phyloP scores from a whole-genome alignment of 1,284 basidiomycete species.

The Moniliophthora roreri region DNA sequence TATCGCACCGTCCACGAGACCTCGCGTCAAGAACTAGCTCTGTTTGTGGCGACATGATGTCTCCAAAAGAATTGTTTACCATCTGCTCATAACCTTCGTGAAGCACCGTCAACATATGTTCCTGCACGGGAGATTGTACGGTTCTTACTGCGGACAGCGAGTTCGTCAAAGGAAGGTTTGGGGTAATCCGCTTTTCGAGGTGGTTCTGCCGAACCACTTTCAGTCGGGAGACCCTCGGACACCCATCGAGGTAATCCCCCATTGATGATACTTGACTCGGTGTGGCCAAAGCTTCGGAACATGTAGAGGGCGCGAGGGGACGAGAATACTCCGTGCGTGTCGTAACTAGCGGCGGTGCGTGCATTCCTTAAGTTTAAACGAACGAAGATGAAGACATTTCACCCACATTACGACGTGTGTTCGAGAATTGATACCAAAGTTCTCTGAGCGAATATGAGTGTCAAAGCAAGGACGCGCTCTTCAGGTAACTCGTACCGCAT shows the following conservation, averaged over 20 bases:
- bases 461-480: background rate
- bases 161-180: slow-evolving; percentile 47
- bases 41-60: slow-evolving; percentile 43
- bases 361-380: background rate
- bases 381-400: no score
- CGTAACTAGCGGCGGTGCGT: slow-evolving; percentile 59
- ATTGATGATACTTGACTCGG: slow-evolving; percentile 82
- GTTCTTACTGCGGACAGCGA: slow-evolving; percentile 61
- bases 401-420: slow-evolving; percentile 83
- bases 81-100: slow-evolving; percentile 82
- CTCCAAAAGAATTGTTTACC: slow-evolving; percentile 63
- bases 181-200: slow-evolving; percentile 45
- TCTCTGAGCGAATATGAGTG: slow-evolving; percentile 41
- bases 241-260: slow-evolving; percentile 89
- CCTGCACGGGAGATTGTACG: slow-evolving; percentile 11
- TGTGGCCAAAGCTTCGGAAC: slow-evolving; percentile 88
- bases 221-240: slow-evolving; percentile 66
- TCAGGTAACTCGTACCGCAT: slow-evolving; percentile 57
- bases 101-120: slow-evolving; percentile 20
- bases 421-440: slow-evolving; percentile 70
- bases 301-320: slow-evolving; percentile 90
- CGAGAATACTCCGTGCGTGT: slow-evolving; percentile 85
- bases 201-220: slow-evolving; percentile 39
- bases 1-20: slow-evolving; percentile 65
- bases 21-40: slow-evolving; percentile 90